These are phyloP conservation scores for Phytophthora pini DNA, from an alignment of 352 stramenopile genomes.

Conservation along the genomic window DNA sequence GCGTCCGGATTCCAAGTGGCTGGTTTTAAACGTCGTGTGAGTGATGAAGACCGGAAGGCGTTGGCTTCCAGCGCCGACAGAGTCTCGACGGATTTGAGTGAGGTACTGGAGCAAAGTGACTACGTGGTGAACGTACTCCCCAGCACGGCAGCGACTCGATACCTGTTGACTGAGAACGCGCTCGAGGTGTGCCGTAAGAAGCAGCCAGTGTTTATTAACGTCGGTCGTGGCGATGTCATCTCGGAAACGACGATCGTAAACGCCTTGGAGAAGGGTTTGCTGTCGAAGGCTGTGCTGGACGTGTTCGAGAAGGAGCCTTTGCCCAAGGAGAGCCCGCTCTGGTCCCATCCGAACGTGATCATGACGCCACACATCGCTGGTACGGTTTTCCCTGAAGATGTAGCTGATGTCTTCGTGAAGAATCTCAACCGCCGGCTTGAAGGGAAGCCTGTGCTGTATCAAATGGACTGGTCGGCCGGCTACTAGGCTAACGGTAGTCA, in stretches of 20 bases:
- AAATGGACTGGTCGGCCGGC: conserved; percentile 56
- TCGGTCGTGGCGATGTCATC: too few relatives aligned
- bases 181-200: conserved; percentile 54
- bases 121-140: conserved; percentile 87
- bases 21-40: conserved; percentile 71
- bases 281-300: conserved; percentile 69
- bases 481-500: conserved; percentile 40
- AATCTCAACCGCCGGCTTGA: conserved; percentile 55
- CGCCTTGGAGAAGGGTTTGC: conserved; percentile 66
- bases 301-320: conserved; percentile 63
- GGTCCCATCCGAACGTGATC: conserved; percentile 64
- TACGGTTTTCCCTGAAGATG: conserved; percentile 73
- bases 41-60: conserved; percentile 19
- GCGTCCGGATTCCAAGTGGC: conserved; percentile 61
- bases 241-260: conserved; percentile 45
- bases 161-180: conserved; percentile 61
- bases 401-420: conserved; percentile 77
- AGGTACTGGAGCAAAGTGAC: conserved; percentile 64
- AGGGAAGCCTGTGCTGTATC: conserved; percentile 42
- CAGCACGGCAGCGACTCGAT: conserved; percentile 75
- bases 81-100: conserved; percentile 51
- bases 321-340: conserved; percentile 61
- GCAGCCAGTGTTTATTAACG: conserved; percentile 32
- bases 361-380: conserved; percentile 87
- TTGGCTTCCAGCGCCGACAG: conserved; percentile 38